Conservation (phyloP, 129 eudicot genomes). For the Glebionis coronaria region DNA sequence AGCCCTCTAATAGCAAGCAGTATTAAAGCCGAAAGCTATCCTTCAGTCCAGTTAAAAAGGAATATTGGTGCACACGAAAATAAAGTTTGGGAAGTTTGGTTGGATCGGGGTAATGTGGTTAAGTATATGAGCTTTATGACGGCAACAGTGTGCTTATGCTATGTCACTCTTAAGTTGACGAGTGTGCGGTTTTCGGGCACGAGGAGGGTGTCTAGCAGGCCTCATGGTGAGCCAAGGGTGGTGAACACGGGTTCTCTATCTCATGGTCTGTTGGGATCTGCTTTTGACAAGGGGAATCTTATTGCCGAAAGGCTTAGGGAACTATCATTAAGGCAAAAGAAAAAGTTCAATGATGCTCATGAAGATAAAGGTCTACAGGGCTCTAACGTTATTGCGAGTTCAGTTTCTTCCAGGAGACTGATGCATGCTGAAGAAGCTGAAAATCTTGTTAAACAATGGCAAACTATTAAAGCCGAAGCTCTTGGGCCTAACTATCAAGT, state of each 20-base stretch:
- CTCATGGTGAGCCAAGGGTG: constrained; percentile 28
- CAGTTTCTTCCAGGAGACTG: constrained; percentile 42
- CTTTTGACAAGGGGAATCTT: constrained; percentile 33
- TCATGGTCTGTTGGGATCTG: constrained; percentile 34
- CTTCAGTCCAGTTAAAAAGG: constrained; percentile 66
- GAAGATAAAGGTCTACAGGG: constrained; percentile 35
- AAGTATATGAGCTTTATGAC: constrained; percentile 46
- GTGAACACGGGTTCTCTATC: constrained; percentile 41
- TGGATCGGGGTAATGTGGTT: constrained; percentile 37
- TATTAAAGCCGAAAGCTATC: constrained; percentile 38
- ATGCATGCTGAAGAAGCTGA: constrained; percentile 93
- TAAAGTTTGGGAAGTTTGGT: constrained; percentile 55
- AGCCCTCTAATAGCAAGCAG: constrained; percentile 41
- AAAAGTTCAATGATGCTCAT: constrained; percentile 27
- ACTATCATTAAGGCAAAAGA: constrained; percentile 38
- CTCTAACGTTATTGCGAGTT: constrained; percentile 34
- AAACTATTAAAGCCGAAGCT: constrained; percentile 78
- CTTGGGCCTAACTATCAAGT: constrained; percentile 79
- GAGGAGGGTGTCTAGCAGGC: constrained; percentile 40
- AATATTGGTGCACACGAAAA: constrained; percentile 50
- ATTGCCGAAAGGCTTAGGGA: constrained; percentile 37
- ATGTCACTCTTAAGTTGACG: constrained; percentile 43
- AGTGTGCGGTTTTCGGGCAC: constrained; percentile 42
- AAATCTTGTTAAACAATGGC: constrained; percentile 92
- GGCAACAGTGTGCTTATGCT: constrained; percentile 51